phyloP scores from a whole-genome alignment of 371 early-diverging fungal genomes.

The Lichtheimia hyalospora region DNA sequence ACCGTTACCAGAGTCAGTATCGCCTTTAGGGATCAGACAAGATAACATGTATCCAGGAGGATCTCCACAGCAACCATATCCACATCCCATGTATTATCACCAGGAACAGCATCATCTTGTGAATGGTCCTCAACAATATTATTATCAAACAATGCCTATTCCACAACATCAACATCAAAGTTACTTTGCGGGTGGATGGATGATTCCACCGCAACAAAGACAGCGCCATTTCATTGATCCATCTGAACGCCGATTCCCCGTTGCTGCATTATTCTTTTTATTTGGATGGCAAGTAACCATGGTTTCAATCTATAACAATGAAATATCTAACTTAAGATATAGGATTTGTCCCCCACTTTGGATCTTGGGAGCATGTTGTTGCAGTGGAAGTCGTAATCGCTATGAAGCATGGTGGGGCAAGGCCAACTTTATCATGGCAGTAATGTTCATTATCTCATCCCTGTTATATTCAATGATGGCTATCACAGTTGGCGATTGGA shows the following conservation, averaged over 20 bases:
- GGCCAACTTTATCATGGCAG: constrained; percentile 20
- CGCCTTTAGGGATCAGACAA: background rate
- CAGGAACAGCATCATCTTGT: constrained; percentile 4
- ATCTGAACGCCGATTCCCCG: constrained; percentile 22
- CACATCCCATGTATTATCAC: constrained; percentile 2
- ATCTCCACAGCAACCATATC: constrained; percentile 2
- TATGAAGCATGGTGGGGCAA: constrained; percentile 29
- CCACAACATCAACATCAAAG: constrained; percentile 5
- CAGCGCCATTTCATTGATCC: constrained; percentile 6
- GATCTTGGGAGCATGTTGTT: constrained; percentile 28
- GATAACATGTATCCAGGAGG: background rate
- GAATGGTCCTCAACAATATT: constrained; percentile 3
- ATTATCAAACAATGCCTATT: constrained; percentile 15
- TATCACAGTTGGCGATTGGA: constrained; percentile 22
- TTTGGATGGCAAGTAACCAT: constrained; percentile 24
- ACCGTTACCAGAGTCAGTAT: background rate
- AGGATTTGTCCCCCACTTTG: constrained; percentile 26
- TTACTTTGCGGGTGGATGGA: constrained; percentile 7
- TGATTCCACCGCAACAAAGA: background rate
- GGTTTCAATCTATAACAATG: too few relatives aligned
- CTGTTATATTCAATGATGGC: constrained; percentile 20
- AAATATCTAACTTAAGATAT: background rate
- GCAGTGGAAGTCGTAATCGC: constrained; percentile 21
- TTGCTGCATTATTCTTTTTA: constrained; percentile 23
- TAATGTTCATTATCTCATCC: constrained; percentile 17